A percentile compares a stretch with the other conserved stretches of the same genome.
Conservation (phyloP, 257 asterid genomes). For the Echium plantagineum region DNA sequence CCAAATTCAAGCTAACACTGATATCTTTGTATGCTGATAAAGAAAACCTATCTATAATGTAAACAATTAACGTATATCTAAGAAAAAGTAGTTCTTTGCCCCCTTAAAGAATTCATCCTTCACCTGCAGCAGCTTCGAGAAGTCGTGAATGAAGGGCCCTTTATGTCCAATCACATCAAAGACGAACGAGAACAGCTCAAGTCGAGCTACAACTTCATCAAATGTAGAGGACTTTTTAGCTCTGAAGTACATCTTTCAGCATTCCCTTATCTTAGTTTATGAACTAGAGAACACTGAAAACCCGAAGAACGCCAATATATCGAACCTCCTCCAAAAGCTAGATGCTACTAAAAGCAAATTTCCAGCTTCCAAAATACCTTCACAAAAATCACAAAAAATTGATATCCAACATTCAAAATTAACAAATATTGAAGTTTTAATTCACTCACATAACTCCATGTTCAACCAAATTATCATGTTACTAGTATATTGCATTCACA, state of each 20-base stretch:
- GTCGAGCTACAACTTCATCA: conserved; percentile 27
- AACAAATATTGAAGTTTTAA: no score
- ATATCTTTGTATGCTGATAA: no score
- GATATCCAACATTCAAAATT: no score
- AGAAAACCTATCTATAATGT: no score
- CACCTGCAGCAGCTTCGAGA: conserved; percentile 2
- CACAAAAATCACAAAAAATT: conserved; percentile 18
- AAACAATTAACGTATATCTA: no score
- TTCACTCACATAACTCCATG: no score
- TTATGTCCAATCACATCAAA: conserved; percentile 37
- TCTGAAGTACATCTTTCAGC: conserved; percentile 72
- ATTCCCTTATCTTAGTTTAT: conserved; percentile 46
- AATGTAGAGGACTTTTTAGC: conserved; percentile 20
- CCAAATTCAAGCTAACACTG: neutral
- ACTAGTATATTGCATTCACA: no score
- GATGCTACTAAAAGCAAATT: neutral
- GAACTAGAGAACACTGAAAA: conserved; percentile 20
- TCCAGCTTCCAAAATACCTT: conserved; percentile 3
- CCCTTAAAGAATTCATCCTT: conserved; percentile 5
- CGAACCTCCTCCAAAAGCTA: neutral
- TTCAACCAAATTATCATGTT: no score
- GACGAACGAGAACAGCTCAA: conserved; percentile 27
- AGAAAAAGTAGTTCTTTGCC: conserved; percentile 8
- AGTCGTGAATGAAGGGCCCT: neutral
- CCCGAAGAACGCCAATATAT: neutral